phyloP scores from a whole-genome alignment of 192 early-diverging fungal species.

The Dispira simplex region DNA sequence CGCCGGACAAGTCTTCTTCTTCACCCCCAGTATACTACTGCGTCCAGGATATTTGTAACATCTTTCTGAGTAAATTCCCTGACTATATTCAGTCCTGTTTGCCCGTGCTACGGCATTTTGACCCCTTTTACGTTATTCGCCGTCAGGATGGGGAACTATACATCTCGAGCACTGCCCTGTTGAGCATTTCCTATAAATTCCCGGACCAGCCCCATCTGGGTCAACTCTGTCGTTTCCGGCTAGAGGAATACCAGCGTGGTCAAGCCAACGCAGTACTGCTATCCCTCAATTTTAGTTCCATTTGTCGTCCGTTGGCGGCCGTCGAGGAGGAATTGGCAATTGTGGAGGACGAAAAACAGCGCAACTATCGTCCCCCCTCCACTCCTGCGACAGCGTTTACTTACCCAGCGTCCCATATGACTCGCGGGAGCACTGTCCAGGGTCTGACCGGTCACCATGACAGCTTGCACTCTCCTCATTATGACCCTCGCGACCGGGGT shows the following conservation, averaged over 20 bases:
- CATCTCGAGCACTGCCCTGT: background rate
- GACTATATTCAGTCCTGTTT: slow-evolving; percentile 2
- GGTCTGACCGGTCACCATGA: background rate
- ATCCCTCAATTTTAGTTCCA: slow-evolving; percentile 1
- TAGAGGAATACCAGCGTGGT: slow-evolving; percentile 6
- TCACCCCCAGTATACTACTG: slow-evolving; percentile 1
- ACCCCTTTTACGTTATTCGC: background rate
- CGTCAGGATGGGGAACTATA: background rate
- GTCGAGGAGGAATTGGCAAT: background rate
- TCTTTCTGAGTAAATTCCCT: slow-evolving; percentile 7
- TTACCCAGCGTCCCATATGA: background rate
- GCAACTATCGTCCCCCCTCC: background rate
- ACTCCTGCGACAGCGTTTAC: background rate
- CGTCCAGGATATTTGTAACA: background rate
- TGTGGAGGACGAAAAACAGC: background rate
- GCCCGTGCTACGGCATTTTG: background rate
- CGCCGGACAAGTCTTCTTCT: background rate
- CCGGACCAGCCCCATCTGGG: slow-evolving; percentile 2
- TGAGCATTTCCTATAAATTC: slow-evolving; percentile 8
- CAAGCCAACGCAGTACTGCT: background rate
- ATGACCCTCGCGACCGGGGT: background rate
- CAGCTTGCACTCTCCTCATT: background rate
- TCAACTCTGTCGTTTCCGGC: background rate
- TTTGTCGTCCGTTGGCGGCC: background rate
- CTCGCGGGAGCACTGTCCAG: slow-evolving; percentile 1